Base-by-base conservation (phyloP, 75 land plant genomes). In the Pseudotsuga menziesii region DNA sequence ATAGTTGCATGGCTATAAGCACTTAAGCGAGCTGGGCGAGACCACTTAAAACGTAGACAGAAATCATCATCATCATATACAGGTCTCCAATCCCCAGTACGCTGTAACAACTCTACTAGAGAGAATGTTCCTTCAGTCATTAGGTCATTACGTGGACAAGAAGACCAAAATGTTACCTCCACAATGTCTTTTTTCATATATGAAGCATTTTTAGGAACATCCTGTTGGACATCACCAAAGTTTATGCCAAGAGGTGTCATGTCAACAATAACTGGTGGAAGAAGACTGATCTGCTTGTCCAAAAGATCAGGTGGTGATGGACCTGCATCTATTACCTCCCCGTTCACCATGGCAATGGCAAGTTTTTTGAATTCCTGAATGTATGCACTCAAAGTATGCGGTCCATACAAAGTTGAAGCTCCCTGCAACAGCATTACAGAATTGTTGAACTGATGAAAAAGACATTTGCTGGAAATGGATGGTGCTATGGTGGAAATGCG, bases 311-410 rank as follows among this genome's bases (percentile, higher is more conserved):
- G 96, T 17, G 98, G 96, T 35, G 79, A 78, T 16, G 89, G 90
- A 11, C 90, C 90, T 35, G 81, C 79, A 25, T 77, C 78, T 39
- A 89, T 80, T 22, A 64, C 19, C 17, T 57, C 52, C 16, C 76
- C 88, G 32, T 54, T 76, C 23, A 89, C 79, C 29, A 95, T 81
- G 26, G 96, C 84, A 61, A 79, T 55, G 15, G 98, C 96, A 32
- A 95, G 84, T 75, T 89, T 95, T 84, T 81, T 84, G 84, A 95
- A 95, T 80, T 93, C 96, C 72, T 95, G 98, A 69, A 93, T 93
- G 83, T 95, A 95, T 25, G 84, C 98, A 63, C 83, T 82, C 2
- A 93, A 86, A 35, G 98, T 91, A 81, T 95, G 92, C n/a, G 96
- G 96, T 22, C 98, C 98, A 79, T 80, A 95, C 57, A 95, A 80